Conservation (phyloP, 2,329 filamentous ascomycete species). For the Grosmannia huntii region DNA sequence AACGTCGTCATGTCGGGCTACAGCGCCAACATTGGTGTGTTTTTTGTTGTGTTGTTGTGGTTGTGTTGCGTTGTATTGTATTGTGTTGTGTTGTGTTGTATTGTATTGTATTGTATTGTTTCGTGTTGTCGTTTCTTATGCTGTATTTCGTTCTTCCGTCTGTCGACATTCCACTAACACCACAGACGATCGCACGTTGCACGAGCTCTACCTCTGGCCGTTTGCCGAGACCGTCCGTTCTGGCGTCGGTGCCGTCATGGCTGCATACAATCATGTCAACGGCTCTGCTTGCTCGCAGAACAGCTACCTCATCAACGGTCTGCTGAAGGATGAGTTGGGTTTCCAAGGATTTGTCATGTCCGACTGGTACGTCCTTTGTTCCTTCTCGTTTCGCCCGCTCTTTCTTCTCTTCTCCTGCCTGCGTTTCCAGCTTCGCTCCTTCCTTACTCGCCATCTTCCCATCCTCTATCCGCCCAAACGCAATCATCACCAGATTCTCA, state of each 20-base stretch:
- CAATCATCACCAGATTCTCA: background rate
- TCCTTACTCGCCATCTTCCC: background rate
- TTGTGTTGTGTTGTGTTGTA: too few relatives aligned
- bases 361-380: conserved; percentile 48
- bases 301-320: conserved; percentile 58
- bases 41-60: too few relatives aligned
- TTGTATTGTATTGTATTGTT: too few relatives aligned
- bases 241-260: conserved; percentile 52
- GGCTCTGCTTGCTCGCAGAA: conserved; percentile 74
- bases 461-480: background rate
- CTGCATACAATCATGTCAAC: conserved; percentile 66
- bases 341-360: conserved; percentile 72
- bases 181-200: conserved; percentile 57
- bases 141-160: too few relatives aligned
- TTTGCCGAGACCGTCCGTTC: conserved; percentile 61
- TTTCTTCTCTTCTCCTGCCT: background rate
- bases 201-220: conserved; percentile 68
- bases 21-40: conserved; percentile 38
- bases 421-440: background rate
- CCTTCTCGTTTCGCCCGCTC: background rate
- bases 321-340: conserved; percentile 67
- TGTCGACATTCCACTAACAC: too few relatives aligned
- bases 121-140: too few relatives aligned
- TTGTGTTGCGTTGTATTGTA: too few relatives aligned
- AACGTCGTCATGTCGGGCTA: conserved; percentile 37